phyloP scores from a whole-genome alignment of 768 basidiomycete genomes.

The Tylopilus cervinicoccineus region DNA sequence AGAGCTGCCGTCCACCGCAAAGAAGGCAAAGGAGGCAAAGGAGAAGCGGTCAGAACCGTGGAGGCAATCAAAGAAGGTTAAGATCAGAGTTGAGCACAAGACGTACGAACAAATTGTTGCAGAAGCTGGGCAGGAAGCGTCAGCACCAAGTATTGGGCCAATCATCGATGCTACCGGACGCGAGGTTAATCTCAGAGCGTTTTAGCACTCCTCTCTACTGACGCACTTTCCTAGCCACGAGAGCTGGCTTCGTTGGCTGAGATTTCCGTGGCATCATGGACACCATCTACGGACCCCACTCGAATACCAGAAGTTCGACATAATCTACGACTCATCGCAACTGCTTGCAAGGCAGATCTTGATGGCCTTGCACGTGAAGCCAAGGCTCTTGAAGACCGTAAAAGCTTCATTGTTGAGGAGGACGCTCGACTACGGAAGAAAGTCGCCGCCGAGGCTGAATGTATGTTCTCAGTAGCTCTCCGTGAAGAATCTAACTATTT shows the following conservation, averaged over 20 bases:
- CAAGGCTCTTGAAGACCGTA: constrained; percentile 73
- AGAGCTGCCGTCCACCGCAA: constrained; percentile 21
- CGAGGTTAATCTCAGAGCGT: constrained; percentile 52
- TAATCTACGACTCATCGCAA: constrained; percentile 84
- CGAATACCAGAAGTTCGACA: constrained; percentile 97
- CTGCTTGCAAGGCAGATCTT: constrained; percentile 78
- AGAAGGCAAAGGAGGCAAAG: constrained; percentile 50
- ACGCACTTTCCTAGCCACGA: constrained; percentile 50
- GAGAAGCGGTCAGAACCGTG: constrained; percentile 72
- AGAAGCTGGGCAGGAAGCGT: constrained; percentile 67
- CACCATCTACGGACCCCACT: constrained; percentile 80
- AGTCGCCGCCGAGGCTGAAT: constrained; percentile 71
- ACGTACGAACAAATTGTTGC: constrained; percentile 95
- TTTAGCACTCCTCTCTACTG: constrained; percentile 1
- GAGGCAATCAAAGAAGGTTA: constrained; percentile 84
- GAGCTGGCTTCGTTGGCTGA: constrained; percentile 86
- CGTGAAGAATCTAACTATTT: constrained; percentile 3
- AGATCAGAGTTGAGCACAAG: constrained; percentile 87
- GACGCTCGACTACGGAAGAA: constrained; percentile 64
- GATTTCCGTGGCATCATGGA: constrained; percentile 73
- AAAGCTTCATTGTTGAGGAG: constrained; percentile 68
- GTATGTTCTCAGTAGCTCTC: constrained; percentile 39
- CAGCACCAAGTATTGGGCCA: constrained; percentile 62
- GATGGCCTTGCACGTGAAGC: constrained; percentile 91
- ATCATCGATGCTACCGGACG: constrained; percentile 96